phyloP scores from a whole-genome alignment of 2,329 filamentous ascomycete species.

The Monilinia vaccinii-corymbosi region DNA sequence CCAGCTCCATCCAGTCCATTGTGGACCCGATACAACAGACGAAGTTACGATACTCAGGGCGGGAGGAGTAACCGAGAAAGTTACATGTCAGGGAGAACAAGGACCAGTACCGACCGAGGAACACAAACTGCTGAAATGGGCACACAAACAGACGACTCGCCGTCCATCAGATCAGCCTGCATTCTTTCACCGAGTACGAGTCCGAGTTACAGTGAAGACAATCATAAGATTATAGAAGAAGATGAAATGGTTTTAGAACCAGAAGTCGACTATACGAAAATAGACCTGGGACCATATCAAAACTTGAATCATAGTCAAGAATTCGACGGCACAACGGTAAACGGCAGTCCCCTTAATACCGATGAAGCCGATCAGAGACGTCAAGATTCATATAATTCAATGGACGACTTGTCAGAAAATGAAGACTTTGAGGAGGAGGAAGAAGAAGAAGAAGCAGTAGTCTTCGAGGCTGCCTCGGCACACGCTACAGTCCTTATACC shows the following conservation, averaged over 20 bases:
- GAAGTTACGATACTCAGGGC: conserved; percentile 59
- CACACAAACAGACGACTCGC: conserved; percentile 48
- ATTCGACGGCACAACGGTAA: conserved; percentile 27
- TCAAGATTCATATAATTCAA: conserved; percentile 31
- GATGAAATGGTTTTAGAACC: conserved; percentile 35
- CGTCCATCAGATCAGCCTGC: conserved; percentile 36
- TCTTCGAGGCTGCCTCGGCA: conserved; percentile 57
- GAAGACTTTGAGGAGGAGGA: conserved; percentile 42
- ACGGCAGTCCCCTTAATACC: conserved; percentile 28
- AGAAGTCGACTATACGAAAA: conserved; percentile 50
- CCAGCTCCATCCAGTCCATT: conserved; percentile 68
- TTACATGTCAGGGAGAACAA: conserved; percentile 55
- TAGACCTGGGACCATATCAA: conserved; percentile 40
- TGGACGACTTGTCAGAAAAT: conserved; percentile 40
- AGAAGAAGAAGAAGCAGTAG: conserved; percentile 51
- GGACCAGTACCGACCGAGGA: conserved; percentile 47
- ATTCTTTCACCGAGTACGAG: conserved; percentile 34
- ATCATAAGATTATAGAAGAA: conserved; percentile 25
- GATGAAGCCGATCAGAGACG: conserved; percentile 23
- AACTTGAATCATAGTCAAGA: conserved; percentile 24
- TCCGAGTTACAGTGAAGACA: conserved; percentile 40
- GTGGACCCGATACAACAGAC: conserved; percentile 44
- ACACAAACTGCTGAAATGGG: conserved; percentile 59
- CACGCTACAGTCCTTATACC: conserved; percentile 51
- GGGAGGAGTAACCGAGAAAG: conserved; percentile 61